Base-by-base conservation (phyloP, 192 early-diverging fungal species). In the Mortierella antarctica region DNA sequence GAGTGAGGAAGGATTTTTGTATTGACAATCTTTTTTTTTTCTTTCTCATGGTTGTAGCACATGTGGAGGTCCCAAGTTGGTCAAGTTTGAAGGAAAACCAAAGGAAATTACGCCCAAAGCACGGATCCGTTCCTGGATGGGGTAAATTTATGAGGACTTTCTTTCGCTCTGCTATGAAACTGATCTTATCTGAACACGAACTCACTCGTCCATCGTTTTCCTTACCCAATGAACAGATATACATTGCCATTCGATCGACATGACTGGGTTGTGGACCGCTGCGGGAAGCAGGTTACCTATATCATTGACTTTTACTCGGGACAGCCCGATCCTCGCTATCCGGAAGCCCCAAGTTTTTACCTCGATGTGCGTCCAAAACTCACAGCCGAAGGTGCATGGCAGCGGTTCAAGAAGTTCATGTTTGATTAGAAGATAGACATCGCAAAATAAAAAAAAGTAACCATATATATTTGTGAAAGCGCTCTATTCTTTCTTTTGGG, bases 301-400 rank as follows among this genome's bases (percentile, higher is more conserved):
- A 88, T 98, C 9, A 96, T 98, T 67, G 96, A 98, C 60, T 98
- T 94, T 75, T 98, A 98, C 71, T 86, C 90, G 11, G 96, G 95
- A 49, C 87, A 85, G 49, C 76, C 84, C 18, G 71, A 89, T 67
- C 78, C 85, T 44, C 65, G 82, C 8, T 62, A 80, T 60, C 86
- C 90, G 65, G 57, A 73, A 52, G 57, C 83, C 10, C 46, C 84
- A 8, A 85, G 84, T 49, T 96, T 98, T 60, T 97, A 91, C 62
- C 81, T 98, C 59, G 96, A 98, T 82, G 96, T 97, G 8, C 87
- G 96, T 18, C 96, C 96, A 5, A 94, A 91, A 7, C 57, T 96
- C 15, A 91, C 91, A 0, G 50, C 79, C 20, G 73, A 84, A 2
- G 93, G 93, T 10, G 71, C 89, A 14, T 76, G 69, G 82, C 88